phyloP scores from a whole-genome alignment of 2,329 filamentous ascomycete genomes.

The Paecilomyces sp. region DNA sequence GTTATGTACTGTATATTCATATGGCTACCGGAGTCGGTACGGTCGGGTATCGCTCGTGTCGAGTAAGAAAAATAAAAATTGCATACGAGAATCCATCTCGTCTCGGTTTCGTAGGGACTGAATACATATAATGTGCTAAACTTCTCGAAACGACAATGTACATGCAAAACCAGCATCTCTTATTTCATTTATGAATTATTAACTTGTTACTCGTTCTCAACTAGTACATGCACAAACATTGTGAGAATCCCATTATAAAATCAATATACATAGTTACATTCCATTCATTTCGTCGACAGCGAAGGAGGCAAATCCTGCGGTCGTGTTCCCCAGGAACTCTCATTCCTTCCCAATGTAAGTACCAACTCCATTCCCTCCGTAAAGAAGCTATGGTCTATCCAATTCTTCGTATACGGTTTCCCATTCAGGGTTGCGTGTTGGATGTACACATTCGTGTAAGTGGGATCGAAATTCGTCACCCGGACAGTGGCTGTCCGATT shows the following conservation, averaged over 20 bases:
- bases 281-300: slow-evolving; percentile 11
- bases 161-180: no score
- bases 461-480: slow-evolving; percentile 52
- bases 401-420: slow-evolving; percentile 51
- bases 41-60: no score
- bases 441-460: slow-evolving; percentile 51
- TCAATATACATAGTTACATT: background rate
- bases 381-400: slow-evolving; percentile 60
- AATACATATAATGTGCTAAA: no score
- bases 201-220: background rate
- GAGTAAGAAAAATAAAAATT: no score
- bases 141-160: no score
- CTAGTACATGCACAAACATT: background rate
- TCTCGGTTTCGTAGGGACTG: no score
- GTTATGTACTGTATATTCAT: no score
- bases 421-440: slow-evolving; percentile 58
- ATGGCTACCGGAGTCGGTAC: no score
- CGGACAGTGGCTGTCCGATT: slow-evolving; percentile 50
- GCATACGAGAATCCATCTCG: no score
- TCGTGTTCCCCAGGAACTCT: slow-evolving; percentile 58
- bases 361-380: slow-evolving; percentile 55
- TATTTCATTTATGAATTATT: no score
- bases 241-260: background rate
- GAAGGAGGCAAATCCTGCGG: slow-evolving; percentile 57
- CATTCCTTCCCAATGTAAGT: slow-evolving; percentile 51